Base-by-base conservation (phyloP, 2,329 filamentous ascomycete genomes). In the Fusarium sp. region DNA sequence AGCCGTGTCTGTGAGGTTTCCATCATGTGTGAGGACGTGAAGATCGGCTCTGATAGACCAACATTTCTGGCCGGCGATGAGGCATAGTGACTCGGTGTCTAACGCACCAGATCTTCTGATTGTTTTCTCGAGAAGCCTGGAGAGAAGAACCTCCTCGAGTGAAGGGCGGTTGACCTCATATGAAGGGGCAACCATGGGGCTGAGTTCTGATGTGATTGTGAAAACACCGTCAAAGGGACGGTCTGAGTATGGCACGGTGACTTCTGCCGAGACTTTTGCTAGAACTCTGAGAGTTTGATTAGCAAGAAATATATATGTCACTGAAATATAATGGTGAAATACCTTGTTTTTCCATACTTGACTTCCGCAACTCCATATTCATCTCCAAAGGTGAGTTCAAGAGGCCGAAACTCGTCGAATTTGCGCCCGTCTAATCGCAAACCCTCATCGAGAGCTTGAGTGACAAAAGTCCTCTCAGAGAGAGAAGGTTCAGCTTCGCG, bases 161-260 rank as follows among this genome's bases (percentile, higher is more conserved):
- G 92, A 95, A 54, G 93, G 93, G 61, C 94, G 90, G 82, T 93
- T 94, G 76, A 93, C 90, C 83, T 98, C 95, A 83, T 97, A 97
- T 39, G 93, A 92, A 20, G 96, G 95, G 52, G 94, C 95, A 34
- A 94, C 93, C 92, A 98, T 97, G 55, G 96, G 94, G 72, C 93
- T 94, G 78, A 99, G 90, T 82, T 98, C 96, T 62, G 95, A 93
- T 61, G 92, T 89, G 80, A 98, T 98, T 77, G 92, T 95, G 86
- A 98, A 98, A 82, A 97, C 89, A 81, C 96, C 96, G 82, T 98
- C 96, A 81, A 98, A 98, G 68, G 95, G 96, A 73, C 96, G 92
- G 84, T 98, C 96, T 60, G 92, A 84, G 80, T 92, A 94, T 48
- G 96, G 96, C 44, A 93, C 91, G 17, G 93, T 93, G 70, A 98